Evolutionary conservation across 306 rosid species (phyloP), one percentile per base, ranked within the genome.

Genomic region (Cicer bijugum): DNA sequence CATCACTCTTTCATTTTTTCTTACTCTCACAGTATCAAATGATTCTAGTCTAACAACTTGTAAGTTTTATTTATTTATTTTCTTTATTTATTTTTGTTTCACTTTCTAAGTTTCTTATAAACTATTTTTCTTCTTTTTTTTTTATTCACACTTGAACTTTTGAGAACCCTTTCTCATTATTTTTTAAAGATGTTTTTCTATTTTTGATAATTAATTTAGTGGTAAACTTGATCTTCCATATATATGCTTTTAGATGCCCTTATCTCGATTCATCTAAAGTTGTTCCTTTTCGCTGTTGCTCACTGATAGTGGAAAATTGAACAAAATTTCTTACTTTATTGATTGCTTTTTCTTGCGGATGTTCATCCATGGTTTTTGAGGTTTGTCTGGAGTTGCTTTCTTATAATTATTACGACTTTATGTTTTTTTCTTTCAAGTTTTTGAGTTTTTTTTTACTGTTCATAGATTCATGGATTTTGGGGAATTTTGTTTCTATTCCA

Each of bases 331-430:
- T 80, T 63, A 19, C 69, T 77, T 73, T 19, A 9, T 64, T 16
- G 15, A 74, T 72, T 72, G 45, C 15, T 35, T 9, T 51, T 12
- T 39, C 12, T 60, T 76, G 33, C 72, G 38, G 74, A 69, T 75
- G 45, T 2, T 17, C 72, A 37, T 46, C 67, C 70, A 45, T 80
- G 75, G 82, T 57, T 67, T 55, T 7, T 55, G 68, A 84, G 69
- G 79, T 74, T 42, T 72, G 80, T 67, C 55, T 67, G 1, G 12
- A 42, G 6, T 58, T 7, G 8, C 2, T 57, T 63, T 70, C 33
- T 67, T 66, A 8, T 16, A 60, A 11, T 17, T 39, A 16, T 16
- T 79, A 19, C 69, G 43, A 61, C 20, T 69, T 64, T 37, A 12
- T 0, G 5, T 37, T 74, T 74, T 74, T 17, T 28, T n/a, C 38